Percentiles rank a stretch among this genome's conserved stretches.
Conservation (phyloP, 208 protist genomes). For the Leishmania martiniquensis region DNA sequence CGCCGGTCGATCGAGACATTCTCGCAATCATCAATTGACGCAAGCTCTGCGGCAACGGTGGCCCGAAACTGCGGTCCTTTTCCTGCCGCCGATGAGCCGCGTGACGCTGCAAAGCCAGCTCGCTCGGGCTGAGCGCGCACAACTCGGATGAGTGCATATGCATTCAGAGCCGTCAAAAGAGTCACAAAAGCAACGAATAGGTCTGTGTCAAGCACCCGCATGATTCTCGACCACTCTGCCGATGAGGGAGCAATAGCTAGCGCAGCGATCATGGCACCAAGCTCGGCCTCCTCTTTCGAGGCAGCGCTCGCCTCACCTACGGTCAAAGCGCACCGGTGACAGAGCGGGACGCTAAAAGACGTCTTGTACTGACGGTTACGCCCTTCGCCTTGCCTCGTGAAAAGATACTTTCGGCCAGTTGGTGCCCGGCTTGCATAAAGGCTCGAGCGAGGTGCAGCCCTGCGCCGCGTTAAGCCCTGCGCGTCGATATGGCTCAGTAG, state of each 20-base stretch:
- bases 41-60: conserved; percentile 7
- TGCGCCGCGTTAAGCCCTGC: conserved; percentile 9
- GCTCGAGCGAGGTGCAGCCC: background rate
- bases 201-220: conserved; percentile 16
- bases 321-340: conserved; percentile 23
- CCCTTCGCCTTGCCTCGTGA: background rate
- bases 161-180: background rate
- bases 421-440: no score
- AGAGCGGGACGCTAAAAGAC: conserved; percentile 33
- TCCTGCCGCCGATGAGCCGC: background rate
- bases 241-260: conserved; percentile 14
- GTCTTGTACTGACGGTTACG: conserved; percentile 28
- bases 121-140: background rate
- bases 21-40: conserved; percentile 7
- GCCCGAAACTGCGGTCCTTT: conserved; percentile 1
- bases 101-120: background rate
- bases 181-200: conserved; percentile 10
- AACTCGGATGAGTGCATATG: conserved; percentile 3
- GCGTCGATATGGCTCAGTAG: conserved; percentile 31
- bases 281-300: conserved; percentile 11
- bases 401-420: background rate
- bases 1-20: background rate
- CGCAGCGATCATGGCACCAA: conserved; percentile 10
- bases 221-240: conserved; percentile 4
- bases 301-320: conserved; percentile 10